phyloP scores from a whole-genome alignment of 257 asterid species.

The Solanum chilense region DNA sequence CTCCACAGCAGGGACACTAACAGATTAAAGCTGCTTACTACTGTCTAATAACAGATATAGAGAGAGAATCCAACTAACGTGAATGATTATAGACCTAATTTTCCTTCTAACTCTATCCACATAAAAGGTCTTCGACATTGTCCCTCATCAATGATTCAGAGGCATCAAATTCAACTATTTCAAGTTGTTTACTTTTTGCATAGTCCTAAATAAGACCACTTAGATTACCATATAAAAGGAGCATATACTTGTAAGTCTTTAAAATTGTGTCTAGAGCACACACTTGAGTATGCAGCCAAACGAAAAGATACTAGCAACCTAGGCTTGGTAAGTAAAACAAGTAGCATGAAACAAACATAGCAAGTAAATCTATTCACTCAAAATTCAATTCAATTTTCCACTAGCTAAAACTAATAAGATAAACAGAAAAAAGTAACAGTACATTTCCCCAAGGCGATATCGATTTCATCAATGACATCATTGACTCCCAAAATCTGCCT shows the following conservation, averaged over 20 bases:
- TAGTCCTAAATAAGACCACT: not conserved
- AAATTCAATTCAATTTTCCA: not conserved
- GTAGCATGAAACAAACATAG: not conserved
- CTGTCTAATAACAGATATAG: not conserved
- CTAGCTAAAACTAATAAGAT: not conserved
- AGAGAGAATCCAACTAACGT: not conserved
- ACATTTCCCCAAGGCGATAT: constrained; percentile 88
- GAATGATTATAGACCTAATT: not conserved
- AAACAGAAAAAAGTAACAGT: constrained; percentile 4
- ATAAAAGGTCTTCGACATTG: not conserved
- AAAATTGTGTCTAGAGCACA: not conserved
- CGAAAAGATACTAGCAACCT: not conserved
- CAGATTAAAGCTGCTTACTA: not conserved
- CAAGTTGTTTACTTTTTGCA: not conserved
- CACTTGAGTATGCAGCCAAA: not conserved
- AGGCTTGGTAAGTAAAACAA: not conserved
- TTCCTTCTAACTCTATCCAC: not conserved
- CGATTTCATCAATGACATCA: constrained; percentile 66
- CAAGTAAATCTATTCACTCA: not conserved
- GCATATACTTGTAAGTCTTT: not conserved
- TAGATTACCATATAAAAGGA: not conserved
- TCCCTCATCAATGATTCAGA: not conserved
- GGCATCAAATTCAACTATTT: not conserved
- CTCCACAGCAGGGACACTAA: not conserved
- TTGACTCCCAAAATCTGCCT: constrained; percentile 85